phyloP scores from a whole-genome alignment of 768 basidiomycete genomes.

The Glaciozyma antarctica region DNA sequence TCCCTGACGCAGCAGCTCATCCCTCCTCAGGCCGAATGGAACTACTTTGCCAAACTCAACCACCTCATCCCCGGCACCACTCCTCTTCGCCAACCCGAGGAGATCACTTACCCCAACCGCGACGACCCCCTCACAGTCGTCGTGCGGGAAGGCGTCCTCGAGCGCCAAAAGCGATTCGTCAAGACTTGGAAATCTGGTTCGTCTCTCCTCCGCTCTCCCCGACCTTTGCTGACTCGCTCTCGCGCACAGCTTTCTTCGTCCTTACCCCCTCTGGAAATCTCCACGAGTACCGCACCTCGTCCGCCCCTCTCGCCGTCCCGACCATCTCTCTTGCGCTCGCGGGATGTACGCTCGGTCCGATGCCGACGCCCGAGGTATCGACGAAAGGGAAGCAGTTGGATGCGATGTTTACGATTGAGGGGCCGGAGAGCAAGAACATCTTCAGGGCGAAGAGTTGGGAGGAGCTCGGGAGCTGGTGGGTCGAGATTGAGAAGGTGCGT shows the following conservation, averaged over 20 bases:
- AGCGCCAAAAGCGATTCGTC: slow-evolving; percentile 26
- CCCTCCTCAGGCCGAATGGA: slow-evolving; percentile 24
- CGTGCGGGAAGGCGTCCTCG: slow-evolving; percentile 20
- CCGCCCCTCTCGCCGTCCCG: slow-evolving; percentile 5
- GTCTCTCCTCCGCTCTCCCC: neutral
- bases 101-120: slow-evolving; percentile 7
- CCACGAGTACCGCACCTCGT: slow-evolving; percentile 8
- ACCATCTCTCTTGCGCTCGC: slow-evolving; percentile 15
- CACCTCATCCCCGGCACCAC: slow-evolving; percentile 6
- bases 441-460: slow-evolving; percentile 22
- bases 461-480: slow-evolving; percentile 23
- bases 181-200: slow-evolving; percentile 22
- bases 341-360: slow-evolving; percentile 24
- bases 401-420: slow-evolving; percentile 24
- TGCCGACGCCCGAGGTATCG: slow-evolving; percentile 21
- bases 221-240: neutral
- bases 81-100: neutral
- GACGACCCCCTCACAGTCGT: slow-evolving; percentile 14
- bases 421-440: slow-evolving; percentile 17
- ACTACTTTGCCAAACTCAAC: slow-evolving; percentile 25
- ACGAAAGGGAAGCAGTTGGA: slow-evolving; percentile 12
- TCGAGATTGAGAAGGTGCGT: slow-evolving; percentile 17
- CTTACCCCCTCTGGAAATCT: slow-evolving; percentile 26
- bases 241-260: slow-evolving; percentile 20
- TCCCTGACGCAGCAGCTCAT: neutral